Evolutionary conservation across 345 rosid species (phyloP).

Genomic region (Eucalyptus victrix): DNA sequence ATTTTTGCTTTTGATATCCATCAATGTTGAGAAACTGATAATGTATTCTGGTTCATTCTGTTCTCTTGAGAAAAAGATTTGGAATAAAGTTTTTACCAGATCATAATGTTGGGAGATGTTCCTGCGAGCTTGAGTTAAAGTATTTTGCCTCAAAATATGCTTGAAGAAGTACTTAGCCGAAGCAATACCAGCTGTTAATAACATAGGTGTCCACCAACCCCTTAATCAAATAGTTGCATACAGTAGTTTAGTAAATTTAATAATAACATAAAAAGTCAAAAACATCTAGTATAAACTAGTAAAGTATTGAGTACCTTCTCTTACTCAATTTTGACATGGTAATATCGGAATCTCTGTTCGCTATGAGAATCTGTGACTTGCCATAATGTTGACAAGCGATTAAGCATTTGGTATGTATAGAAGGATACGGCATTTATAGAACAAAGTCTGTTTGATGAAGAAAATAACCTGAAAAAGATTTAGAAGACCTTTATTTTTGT

Average conservation of each 20-base stretch:
- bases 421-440: not conserved
- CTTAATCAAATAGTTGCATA: conserved; percentile 1
- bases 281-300: not conserved
- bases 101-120: conserved; percentile 87
- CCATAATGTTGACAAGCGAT: not conserved
- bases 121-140: conserved; percentile 85
- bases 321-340: conserved; percentile 25
- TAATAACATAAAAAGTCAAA: not conserved
- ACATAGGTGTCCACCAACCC: conserved; percentile 97
- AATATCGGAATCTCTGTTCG: conserved; percentile 40
- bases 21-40: not conserved
- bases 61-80: not conserved
- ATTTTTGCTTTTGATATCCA: not conserved
- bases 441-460: not conserved
- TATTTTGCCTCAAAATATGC: conserved; percentile 66
- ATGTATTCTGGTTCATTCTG: not conserved
- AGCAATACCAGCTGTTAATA: conserved; percentile 60
- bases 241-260: not conserved
- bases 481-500: conserved; percentile 65
- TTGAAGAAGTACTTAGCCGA: conserved; percentile 67
- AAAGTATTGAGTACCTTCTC: conserved; percentile 35
- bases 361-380: conserved; percentile 54
- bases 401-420: not conserved
- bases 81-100: conserved; percentile 29
- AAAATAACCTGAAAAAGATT: conserved; percentile 48